Percentiles rank a stretch among this genome's conserved stretches.
Conservation (phyloP, 495 filamentous ascomycete species). For the Aspergillus nanangensis region DNA sequence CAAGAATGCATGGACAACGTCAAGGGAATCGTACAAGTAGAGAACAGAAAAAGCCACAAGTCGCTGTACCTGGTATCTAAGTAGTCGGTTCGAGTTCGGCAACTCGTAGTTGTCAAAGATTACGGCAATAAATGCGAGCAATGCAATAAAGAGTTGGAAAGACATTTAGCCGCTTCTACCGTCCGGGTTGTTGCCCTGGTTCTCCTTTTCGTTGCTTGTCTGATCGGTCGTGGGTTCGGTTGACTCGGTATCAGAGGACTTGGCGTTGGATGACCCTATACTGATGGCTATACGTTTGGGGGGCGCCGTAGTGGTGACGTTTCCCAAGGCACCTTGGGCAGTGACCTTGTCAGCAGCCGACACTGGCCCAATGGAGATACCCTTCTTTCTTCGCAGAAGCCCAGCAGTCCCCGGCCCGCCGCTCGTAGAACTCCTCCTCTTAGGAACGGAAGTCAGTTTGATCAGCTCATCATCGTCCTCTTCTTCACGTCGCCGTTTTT, state of each 20-base stretch:
- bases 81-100: constrained; percentile 15
- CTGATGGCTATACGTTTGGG: constrained; percentile 51
- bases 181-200: constrained; percentile 24
- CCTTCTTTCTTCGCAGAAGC: constrained; percentile 38
- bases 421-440: constrained; percentile 55
- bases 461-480: constrained; percentile 78
- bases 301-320: constrained; percentile 22
- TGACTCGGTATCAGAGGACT: constrained; percentile 14
- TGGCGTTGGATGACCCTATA: constrained; percentile 21
- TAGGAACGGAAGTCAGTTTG: constrained; percentile 62
- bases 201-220: constrained; percentile 35
- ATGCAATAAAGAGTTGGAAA: constrained; percentile 12
- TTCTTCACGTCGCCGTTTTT: constrained; percentile 88
- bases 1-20: constrained; percentile 7
- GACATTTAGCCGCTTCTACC: constrained; percentile 22
- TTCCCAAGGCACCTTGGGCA: constrained; percentile 17
- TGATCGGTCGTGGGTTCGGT: constrained; percentile 12
- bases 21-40: constrained; percentile 26
- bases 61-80: constrained; percentile 40
- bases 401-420: constrained; percentile 30
- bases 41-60: constrained; percentile 14
- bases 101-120: neutral
- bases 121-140: constrained; percentile 2
- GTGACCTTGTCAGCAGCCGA: constrained; percentile 25
- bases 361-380: constrained; percentile 30